Percentiles rank a stretch among this genome's conserved stretches.
phyloP scores from a whole-genome alignment of 768 basidiomycete genomes.

The Wakefieldia striispora region DNA sequence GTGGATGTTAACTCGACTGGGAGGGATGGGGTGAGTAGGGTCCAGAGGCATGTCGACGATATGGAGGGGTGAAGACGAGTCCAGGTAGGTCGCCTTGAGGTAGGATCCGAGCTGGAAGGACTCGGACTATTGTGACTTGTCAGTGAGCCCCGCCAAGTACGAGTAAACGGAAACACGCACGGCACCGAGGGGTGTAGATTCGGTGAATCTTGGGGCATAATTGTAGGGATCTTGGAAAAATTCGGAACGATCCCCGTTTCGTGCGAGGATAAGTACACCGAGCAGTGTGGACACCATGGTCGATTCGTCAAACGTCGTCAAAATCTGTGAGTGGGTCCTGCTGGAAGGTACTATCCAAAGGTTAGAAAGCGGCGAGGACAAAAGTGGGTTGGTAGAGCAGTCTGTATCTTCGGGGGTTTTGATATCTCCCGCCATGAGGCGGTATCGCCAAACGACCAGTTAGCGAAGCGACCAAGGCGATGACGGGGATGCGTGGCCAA shows the following conservation, averaged over 20 bases:
- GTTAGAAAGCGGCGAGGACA: neutral
- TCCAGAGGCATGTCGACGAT: constrained; percentile 68
- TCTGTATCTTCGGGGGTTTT: constrained; percentile 21
- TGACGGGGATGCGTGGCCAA: constrained; percentile 21
- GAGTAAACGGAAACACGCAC: constrained; percentile 34
- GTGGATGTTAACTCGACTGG: constrained; percentile 66
- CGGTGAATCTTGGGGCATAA: constrained; percentile 60
- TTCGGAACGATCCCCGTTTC: constrained; percentile 71
- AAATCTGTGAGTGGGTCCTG: neutral
- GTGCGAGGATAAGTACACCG: constrained; percentile 73
- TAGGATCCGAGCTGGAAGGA: constrained; percentile 61
- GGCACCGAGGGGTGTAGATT: constrained; percentile 77
- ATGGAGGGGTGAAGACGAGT: constrained; percentile 61
- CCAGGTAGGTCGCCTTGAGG: constrained; percentile 66
- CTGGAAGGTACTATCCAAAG: neutral
- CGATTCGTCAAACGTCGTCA: constrained; percentile 13
- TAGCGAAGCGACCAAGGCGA: constrained; percentile 29
- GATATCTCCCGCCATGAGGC: constrained; percentile 30
- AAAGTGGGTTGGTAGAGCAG: constrained; percentile 10
- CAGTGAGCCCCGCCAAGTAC: neutral
- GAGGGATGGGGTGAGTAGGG: constrained; percentile 53
- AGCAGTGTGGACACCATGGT: constrained; percentile 43
- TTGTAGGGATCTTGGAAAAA: constrained; percentile 71
- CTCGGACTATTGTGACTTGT: constrained; percentile 48
- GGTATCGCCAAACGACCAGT: constrained; percentile 26